Conservation (phyloP, 2,329 filamentous ascomycete genomes). For the Coniochaeta prunicola region DNA sequence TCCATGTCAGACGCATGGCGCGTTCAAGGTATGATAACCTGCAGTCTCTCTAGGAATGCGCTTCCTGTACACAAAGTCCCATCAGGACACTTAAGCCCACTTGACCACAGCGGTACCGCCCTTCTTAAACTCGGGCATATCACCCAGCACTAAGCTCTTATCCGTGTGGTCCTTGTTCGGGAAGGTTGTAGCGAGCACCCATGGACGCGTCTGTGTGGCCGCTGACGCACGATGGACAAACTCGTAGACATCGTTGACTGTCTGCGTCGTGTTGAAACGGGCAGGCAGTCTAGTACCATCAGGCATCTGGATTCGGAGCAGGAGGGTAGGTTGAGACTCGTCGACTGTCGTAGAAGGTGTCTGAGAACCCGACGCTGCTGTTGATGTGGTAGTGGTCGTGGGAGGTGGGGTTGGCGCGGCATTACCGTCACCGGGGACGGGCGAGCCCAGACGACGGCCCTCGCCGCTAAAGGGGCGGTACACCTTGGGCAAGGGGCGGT, state of each 20-base stretch:
- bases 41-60: too few relatives aligned
- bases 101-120: constrained; percentile 60
- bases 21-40: too few relatives aligned
- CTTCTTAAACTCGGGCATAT: constrained; percentile 58
- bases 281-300: constrained; percentile 72
- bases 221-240: constrained; percentile 63
- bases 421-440: constrained; percentile 54
- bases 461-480: constrained; percentile 69
- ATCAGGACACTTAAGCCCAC: constrained; percentile 30
- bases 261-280: constrained; percentile 75
- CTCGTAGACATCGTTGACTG: constrained; percentile 67
- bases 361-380: constrained; percentile 21
- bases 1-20: too few relatives aligned
- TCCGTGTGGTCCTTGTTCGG: constrained; percentile 75
- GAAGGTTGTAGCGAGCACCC: constrained; percentile 76
- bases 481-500: constrained; percentile 63
- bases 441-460: constrained; percentile 69
- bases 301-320: constrained; percentile 69
- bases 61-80: not conserved
- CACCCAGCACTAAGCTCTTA: constrained; percentile 49
- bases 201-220: constrained; percentile 49
- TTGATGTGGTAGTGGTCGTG: constrained; percentile 22
- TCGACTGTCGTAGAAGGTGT: constrained; percentile 43
- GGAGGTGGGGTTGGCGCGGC: constrained; percentile 25
- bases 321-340: constrained; percentile 58